Evolutionary conservation across 352 stramenopile genomes (phyloP), one percentile per base, ranked within the genome.

Genomic region (Phytophthora podocarpi): DNA sequence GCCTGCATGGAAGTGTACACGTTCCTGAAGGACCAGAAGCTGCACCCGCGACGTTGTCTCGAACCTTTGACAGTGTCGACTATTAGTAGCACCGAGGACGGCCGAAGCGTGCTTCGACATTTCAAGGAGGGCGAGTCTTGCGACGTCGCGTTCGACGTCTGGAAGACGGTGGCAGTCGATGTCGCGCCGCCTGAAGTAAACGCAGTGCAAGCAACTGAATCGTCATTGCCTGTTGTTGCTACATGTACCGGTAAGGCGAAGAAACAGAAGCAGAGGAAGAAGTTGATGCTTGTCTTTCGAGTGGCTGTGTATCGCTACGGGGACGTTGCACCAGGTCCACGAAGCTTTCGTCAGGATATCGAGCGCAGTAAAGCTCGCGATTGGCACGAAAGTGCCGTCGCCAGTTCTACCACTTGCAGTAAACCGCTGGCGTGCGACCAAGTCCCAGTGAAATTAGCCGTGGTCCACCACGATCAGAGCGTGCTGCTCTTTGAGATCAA

Each of bases 401-500:
- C n/a, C 23, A 16, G 1, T 28, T 51, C 36, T 13, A 39, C 4
- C 5, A 32, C 28, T 59, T 51, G 52, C 32, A 54, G 26, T 36
- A 21, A 54, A n/a, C 32, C 18, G 28, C 28, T 59, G 51, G 8
- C 18, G 20, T 35, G 20, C 31, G 34, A 18, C 13, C 27, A 55
- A 35, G 51, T 82, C n/a, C 72, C 80, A 1, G 40, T 90, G 23
- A 91, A 93, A 66, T 4, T 91, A 24, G 81, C 83, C 1, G 80
- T 90, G 1, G 78, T 86, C 18, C 65, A 85, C 35, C 64, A 59
- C 23, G 76, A 91, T 46, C 53, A 66, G 35, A 86, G 68, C 18
- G 74, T 91, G n/a, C 37, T 93, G 55, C 63, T 90, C 12, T 85
- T 90, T 35, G 80, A 89, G 62, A 59, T 90, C 42, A 57, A 42